phyloP scores from a whole-genome alignment of 768 basidiomycete genomes.

The Megacollybia marginata region DNA sequence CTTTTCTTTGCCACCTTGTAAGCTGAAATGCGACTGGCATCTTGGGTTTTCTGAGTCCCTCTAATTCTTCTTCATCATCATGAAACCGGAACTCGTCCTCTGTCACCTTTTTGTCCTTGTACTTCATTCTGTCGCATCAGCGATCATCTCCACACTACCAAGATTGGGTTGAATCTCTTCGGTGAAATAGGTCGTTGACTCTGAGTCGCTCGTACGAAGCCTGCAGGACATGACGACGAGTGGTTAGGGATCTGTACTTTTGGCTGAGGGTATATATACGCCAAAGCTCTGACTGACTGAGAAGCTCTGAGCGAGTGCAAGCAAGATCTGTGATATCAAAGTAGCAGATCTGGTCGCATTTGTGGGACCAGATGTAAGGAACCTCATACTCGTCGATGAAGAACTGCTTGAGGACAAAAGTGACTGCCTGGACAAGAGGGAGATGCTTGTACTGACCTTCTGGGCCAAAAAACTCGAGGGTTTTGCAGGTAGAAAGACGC shows the following conservation, averaged over 20 bases:
- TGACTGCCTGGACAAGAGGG: constrained; percentile 73
- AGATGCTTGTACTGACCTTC: constrained; percentile 55
- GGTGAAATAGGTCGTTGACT: constrained; percentile 71
- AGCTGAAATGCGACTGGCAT: constrained; percentile 72
- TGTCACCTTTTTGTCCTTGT: constrained; percentile 65
- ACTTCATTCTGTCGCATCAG: constrained; percentile 88
- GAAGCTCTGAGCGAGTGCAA: constrained; percentile 57
- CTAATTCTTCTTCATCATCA: constrained; percentile 54
- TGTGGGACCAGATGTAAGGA: constrained; percentile 92
- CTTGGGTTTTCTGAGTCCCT: constrained; percentile 58
- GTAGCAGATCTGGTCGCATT: constrained; percentile 82
- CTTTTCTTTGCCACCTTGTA: constrained; percentile 83
- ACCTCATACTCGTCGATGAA: constrained; percentile 90
- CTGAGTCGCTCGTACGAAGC: constrained; percentile 63
- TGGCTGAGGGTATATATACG: constrained; percentile 83
- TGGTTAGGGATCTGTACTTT: constrained; percentile 80
- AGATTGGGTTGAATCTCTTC: constrained; percentile 57
- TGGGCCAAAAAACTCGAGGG: constrained; percentile 62
- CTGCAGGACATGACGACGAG: constrained; percentile 58
- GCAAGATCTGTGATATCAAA: constrained; percentile 60
- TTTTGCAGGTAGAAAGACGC: constrained; percentile 66
- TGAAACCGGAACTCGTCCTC: constrained; percentile 59
- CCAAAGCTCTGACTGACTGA: constrained; percentile 82
- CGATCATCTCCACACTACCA: constrained; percentile 81
- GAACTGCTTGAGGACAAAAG: constrained; percentile 69